Base-by-base conservation (phyloP, 495 filamentous ascomycete species). In the Aspergillus diversus region DNA sequence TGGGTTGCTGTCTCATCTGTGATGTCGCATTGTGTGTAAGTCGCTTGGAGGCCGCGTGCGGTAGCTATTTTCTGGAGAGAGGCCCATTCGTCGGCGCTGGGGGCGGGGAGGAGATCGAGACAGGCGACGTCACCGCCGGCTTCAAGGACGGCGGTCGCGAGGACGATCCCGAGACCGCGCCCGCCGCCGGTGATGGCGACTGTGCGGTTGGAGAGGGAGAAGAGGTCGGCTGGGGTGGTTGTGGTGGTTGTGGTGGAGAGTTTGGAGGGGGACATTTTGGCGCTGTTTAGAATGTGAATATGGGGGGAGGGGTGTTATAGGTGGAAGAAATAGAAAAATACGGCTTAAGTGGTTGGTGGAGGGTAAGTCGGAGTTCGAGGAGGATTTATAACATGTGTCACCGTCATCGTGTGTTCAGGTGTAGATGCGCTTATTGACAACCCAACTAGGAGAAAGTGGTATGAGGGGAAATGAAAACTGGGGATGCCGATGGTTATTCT, bases 111-210 rank as follows among this genome's bases (percentile, higher is more conserved):
- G 37, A 90, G 73, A 68, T 92, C 90, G 62, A 90, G 81, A 61
- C 90, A 83, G 51, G 81, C 82, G 60, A 91, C 77, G 43, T 85
- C 85, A 5, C 79, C 77, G 37, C 89, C 89, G 65, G 90, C 87
- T 73, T 92, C 89, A 33, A 92, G 82, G 21, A 93, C 81, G 9
- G 89, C 89, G 4, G 75, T 77, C 5, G 84, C 82, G 16, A 84
- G 80, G 11, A 80, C 75, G 33, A 89, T 82, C 5, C 86, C 90
- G 16, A 93, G 79, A 35, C 84, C 87, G 13, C 90, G 88, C 46
- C 84, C 83, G 58, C 90, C 89, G 17, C 90, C 90, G 33, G 90
- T 92, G 50, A 92, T 73, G 8, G 89, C 66, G 48, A 93, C 79
- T 27, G 92, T 89, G 66, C 88, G 90, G 73, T 83, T 83, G 15